Evolutionary conservation across 192 early-diverging fungal genomes (phyloP).

Genomic region (Dimargaris cristalligena): DNA sequence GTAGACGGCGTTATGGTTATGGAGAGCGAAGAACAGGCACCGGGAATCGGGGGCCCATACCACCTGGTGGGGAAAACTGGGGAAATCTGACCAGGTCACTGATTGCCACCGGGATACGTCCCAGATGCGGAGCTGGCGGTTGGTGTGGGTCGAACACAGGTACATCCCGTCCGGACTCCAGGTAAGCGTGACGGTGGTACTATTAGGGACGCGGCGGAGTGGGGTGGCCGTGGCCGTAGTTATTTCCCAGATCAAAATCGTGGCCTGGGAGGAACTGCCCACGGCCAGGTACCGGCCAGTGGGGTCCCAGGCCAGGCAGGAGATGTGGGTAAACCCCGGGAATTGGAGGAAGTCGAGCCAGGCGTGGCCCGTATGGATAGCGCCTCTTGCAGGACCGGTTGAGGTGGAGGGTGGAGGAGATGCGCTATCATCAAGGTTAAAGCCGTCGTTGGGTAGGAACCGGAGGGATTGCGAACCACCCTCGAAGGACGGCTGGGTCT

Average conservation of each 20-base stretch:
- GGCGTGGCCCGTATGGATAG: constrained; percentile 3
- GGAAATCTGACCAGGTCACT: constrained; percentile 25
- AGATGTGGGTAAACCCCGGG: constrained; percentile 14
- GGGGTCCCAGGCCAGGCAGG: constrained; percentile 21
- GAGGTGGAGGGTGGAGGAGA: too few species aligned
- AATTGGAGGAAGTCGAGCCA: constrained; percentile 1
- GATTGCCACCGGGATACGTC: constrained; percentile 25
- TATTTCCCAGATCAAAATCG: constrained; percentile 27
- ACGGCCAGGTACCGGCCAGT: constrained; percentile 26
- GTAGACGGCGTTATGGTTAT: constrained; percentile 17
- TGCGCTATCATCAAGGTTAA: background rate
- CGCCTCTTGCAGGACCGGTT: background rate
- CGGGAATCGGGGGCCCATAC: constrained; percentile 28
- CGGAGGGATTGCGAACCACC: too few species aligned
- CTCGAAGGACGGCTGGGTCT: too few species aligned
- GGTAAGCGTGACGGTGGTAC: constrained; percentile 16
- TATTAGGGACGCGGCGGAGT: constrained; percentile 18
- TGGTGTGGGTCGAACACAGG: constrained; percentile 22
- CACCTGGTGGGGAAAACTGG: constrained; percentile 15
- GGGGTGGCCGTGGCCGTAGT: constrained; percentile 24
- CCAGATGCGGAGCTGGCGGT: constrained; percentile 28
- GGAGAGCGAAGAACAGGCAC: constrained; percentile 22
- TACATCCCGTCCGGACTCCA: constrained; percentile 23
- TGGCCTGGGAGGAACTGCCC: constrained; percentile 22
- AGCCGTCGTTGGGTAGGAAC: background rate